Evolutionary conservation across 805 yeast genomes (phyloP).

Genomic region (Cyberlindnera nakhonratchasimensis): DNA sequence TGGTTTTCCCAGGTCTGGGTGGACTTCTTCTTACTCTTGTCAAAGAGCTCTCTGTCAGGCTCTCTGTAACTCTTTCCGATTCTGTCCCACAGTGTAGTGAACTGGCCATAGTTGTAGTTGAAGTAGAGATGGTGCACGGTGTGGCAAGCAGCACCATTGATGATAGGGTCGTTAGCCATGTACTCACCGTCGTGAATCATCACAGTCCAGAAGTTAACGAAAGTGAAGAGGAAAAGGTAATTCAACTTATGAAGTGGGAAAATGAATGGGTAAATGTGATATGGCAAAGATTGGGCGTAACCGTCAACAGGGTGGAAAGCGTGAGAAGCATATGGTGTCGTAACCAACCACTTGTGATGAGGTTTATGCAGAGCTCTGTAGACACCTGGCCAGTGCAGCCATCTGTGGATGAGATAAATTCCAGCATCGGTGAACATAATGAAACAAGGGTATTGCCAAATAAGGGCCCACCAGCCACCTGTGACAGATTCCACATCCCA

Average conservation of each 20-base stretch:
- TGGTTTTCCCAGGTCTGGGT: slow-evolving; percentile 67
- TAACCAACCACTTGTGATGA: slow-evolving; percentile 98
- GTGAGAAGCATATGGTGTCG: slow-evolving; percentile 97
- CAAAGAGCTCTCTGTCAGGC: slow-evolving; percentile 86
- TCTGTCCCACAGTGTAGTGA: slow-evolving; percentile 97
- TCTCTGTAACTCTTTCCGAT: slow-evolving; percentile 89
- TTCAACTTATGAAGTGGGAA: slow-evolving; percentile 90
- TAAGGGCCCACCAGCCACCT: slow-evolving; percentile 65
- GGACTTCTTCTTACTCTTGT: slow-evolving; percentile 54
- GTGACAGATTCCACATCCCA: slow-evolving; percentile 55
- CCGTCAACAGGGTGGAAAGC: slow-evolving; percentile 99
- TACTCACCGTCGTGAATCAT: slow-evolving; percentile 99
- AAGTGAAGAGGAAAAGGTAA: slow-evolving; percentile 77
- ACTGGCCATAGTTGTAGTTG: slow-evolving; percentile 98
- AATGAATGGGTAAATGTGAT: slow-evolving; percentile 85
- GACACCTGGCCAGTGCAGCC: slow-evolving; percentile 88
- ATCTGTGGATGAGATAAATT: slow-evolving; percentile 86
- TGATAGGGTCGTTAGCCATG: slow-evolving; percentile 85
- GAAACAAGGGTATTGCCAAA: slow-evolving; percentile 70
- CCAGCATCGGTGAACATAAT: slow-evolving; percentile 92
- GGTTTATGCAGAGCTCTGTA: slow-evolving; percentile 92
- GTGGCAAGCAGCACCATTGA: slow-evolving; percentile 98
- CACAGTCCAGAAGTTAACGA: slow-evolving; percentile 97
- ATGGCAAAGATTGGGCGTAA: slow-evolving; percentile 87
- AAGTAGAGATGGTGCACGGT: slow-evolving; percentile 95